Conservation (phyloP, 306 rosid species). For the Oemleria cerasiformis region DNA sequence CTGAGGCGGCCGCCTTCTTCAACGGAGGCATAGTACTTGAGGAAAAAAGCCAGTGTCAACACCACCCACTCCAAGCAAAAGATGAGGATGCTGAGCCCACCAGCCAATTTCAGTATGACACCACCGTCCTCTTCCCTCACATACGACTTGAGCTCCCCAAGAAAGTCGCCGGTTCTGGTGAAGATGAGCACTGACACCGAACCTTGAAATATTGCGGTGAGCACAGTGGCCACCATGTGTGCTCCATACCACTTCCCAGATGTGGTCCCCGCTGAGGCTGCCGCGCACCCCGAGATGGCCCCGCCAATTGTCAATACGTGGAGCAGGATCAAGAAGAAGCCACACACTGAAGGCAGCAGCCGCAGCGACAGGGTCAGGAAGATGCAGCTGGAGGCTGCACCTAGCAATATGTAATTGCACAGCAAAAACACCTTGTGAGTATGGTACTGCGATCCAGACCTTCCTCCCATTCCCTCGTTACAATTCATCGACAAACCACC, state of each 20-base stretch:
- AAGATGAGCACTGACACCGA: slow-evolving; percentile 68
- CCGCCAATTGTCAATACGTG: slow-evolving; percentile 68
- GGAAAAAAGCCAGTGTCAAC: slow-evolving; percentile 66
- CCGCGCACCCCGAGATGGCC: slow-evolving; percentile 73
- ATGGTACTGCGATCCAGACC: slow-evolving; percentile 44
- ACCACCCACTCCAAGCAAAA: slow-evolving; percentile 90
- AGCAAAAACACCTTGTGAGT: slow-evolving; percentile 74
- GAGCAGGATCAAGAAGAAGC: slow-evolving; percentile 80
- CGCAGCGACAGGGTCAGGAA: slow-evolving; percentile 91
- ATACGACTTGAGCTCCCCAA: slow-evolving; percentile 58
- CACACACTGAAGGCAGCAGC: slow-evolving; percentile 72
- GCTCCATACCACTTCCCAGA: slow-evolving; percentile 64
- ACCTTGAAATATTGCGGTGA: slow-evolving; percentile 78
- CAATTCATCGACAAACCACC: slow-evolving; percentile 4
- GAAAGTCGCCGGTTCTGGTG: slow-evolving; percentile 61
- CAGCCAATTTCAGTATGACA: slow-evolving; percentile 70
- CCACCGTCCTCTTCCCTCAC: slow-evolving; percentile 79
- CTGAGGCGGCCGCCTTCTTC: slow-evolving; percentile 28
- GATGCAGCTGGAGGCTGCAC: slow-evolving; percentile 92
- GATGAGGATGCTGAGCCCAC: slow-evolving; percentile 68
- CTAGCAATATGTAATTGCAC: slow-evolving; percentile 82
- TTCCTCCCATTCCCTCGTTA: not conserved
- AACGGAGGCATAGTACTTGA: slow-evolving; percentile 66
- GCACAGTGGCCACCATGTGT: slow-evolving; percentile 80
- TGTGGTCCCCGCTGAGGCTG: slow-evolving; percentile 37